Conservation (phyloP, 164 flowering plant genomes). For the grape (Vitis vinifera) region DNA sequence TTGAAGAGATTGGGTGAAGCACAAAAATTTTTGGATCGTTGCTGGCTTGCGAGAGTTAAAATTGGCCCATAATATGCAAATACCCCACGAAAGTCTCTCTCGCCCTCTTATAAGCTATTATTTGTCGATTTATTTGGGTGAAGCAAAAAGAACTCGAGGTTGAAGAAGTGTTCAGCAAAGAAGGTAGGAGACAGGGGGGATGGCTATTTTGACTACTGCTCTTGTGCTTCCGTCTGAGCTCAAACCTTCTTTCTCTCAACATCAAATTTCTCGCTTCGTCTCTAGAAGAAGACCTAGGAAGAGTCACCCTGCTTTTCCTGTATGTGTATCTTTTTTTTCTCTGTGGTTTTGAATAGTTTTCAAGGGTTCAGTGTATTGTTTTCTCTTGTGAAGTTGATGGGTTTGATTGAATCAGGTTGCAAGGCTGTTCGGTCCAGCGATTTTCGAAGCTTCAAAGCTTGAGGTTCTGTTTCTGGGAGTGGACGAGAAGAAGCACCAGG, state of each 20-base stretch:
- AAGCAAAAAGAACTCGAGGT: too few relatives aligned
- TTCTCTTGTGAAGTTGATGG: background rate
- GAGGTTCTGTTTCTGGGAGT: slow-evolving; percentile 76
- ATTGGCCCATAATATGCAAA: too few relatives aligned
- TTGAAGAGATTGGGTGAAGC: too few relatives aligned
- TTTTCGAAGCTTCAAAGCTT: slow-evolving; percentile 87
- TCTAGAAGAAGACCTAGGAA: slow-evolving; percentile 32
- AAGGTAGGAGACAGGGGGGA: slow-evolving; percentile 14
- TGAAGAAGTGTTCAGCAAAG: too few relatives aligned
- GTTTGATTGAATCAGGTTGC: slow-evolving; percentile 52
- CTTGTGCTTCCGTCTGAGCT: slow-evolving; percentile 39
- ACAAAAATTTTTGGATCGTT: too few relatives aligned
- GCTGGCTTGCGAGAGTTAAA: too few relatives aligned
- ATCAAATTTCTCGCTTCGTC: slow-evolving; percentile 15
- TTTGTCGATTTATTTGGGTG: too few relatives aligned
- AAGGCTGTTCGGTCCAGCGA: slow-evolving; percentile 85
- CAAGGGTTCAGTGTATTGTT: background rate
- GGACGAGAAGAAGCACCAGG: slow-evolving; percentile 82
- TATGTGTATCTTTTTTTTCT: slow-evolving; percentile 17
- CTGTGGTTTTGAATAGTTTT: background rate
- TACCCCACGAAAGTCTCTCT: too few relatives aligned
- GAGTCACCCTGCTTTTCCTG: slow-evolving; percentile 37
- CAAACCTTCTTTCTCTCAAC: slow-evolving; percentile 17
- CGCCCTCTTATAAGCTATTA: too few relatives aligned
- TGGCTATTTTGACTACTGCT: slow-evolving; percentile 44